These are phyloP conservation scores for Backusella parvicylindrica DNA, from an alignment of 192 early-diverging fungal species.

Conservation along the genomic window DNA sequence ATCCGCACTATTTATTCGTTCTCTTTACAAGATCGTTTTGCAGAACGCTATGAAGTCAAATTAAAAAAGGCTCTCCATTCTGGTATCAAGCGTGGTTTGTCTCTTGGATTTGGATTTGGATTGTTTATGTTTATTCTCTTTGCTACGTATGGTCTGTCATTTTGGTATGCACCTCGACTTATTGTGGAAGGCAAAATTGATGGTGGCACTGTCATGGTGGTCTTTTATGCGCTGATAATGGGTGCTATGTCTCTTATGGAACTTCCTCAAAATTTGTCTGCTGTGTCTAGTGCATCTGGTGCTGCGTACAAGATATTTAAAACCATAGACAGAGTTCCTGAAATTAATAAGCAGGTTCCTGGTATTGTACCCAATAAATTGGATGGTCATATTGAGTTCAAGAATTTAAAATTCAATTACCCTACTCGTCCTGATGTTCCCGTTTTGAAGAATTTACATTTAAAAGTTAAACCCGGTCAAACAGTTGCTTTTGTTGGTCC, in stretches of 20 bases:
- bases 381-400: slow-evolving; percentile 66
- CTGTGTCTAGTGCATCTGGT: slow-evolving; percentile 68
- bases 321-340: slow-evolving; percentile 75
- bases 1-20: slow-evolving; percentile 88
- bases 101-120: slow-evolving; percentile 63
- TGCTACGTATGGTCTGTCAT: slow-evolving; percentile 68
- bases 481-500: slow-evolving; percentile 86
- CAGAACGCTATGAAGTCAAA: slow-evolving; percentile 53
- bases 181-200: slow-evolving; percentile 38
- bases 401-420: slow-evolving; percentile 75
- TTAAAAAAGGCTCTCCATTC: slow-evolving; percentile 55
- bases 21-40: slow-evolving; percentile 68
- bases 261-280: slow-evolving; percentile 64
- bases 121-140: slow-evolving; percentile 72
- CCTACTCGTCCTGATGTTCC: slow-evolving; percentile 78
- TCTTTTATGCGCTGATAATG: slow-evolving; percentile 84
- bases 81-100: slow-evolving; percentile 59
- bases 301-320: slow-evolving; percentile 77
- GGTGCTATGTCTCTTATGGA: slow-evolving; percentile 66
- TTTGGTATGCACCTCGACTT: slow-evolving; percentile 74
- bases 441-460: slow-evolving; percentile 66
- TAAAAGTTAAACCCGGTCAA: slow-evolving; percentile 68
- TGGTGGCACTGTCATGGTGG: slow-evolving; percentile 64
- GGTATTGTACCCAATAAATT: slow-evolving; percentile 46
- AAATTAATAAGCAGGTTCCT: slow-evolving; percentile 58